Conservation (phyloP, 257 asterid genomes). For the Solanum raphanifolium region DNA sequence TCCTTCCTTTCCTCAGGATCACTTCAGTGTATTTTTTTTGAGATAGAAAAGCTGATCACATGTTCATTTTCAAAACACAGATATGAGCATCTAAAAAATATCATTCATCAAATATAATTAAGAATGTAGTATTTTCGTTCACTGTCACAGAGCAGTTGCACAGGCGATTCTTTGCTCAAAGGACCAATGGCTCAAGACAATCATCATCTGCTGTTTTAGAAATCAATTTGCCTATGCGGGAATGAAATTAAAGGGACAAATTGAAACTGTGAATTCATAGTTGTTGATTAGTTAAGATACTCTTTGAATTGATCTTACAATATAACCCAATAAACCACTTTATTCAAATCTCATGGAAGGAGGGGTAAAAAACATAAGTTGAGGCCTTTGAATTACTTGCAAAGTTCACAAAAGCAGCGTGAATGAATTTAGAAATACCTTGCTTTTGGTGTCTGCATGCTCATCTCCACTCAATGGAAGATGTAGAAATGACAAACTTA, state of each 20-base stretch:
- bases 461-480: conserved; percentile 10
- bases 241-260: neutral
- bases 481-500: conserved; percentile 17
- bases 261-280: neutral
- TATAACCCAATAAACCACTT: neutral
- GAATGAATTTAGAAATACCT: conserved; percentile 31
- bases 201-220: neutral
- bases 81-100: neutral
- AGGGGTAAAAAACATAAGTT: neutral
- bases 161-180: neutral
- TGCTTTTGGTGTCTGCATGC: conserved; percentile 76
- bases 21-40: neutral
- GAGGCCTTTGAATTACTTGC: neutral
- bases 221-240: neutral
- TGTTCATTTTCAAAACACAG: neutral
- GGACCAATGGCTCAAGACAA: neutral
- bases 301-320: neutral
- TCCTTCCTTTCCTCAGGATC: neutral
- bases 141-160: neutral
- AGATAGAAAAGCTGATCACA: neutral
- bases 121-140: neutral
- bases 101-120: neutral
- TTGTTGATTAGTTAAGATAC: neutral
- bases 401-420: neutral
- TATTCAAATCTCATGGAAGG: neutral